Evolutionary conservation across 257 asterid species (phyloP).

Genomic region (Solanum medicagineum): DNA sequence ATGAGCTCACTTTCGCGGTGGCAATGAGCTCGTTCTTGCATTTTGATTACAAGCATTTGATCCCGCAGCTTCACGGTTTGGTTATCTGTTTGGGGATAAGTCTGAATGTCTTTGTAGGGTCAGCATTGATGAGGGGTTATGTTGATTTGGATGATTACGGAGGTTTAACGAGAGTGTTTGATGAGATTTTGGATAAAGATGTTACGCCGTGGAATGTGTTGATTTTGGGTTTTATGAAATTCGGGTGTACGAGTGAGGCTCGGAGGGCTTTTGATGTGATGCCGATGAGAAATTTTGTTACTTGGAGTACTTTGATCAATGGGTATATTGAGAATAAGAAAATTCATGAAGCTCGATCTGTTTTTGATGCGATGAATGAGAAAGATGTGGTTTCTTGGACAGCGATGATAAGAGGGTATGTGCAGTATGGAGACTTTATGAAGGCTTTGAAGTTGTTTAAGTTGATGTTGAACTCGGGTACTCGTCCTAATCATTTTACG

Average conservation of each 20-base stretch:
- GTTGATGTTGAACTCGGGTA: constrained; percentile 20
- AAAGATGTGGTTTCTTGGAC: constrained; percentile 26
- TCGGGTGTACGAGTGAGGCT: not conserved
- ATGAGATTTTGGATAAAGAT: not conserved
- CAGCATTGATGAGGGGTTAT: constrained; percentile 1
- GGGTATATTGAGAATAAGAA: not conserved
- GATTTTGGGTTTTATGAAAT: not conserved
- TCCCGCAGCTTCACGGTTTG: not conserved
- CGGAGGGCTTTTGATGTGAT: not conserved
- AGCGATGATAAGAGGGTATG: constrained; percentile 24
- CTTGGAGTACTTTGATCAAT: constrained; percentile 1
- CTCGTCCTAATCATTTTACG: constrained; percentile 23
- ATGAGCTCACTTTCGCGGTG: constrained; percentile 4
- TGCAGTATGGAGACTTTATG: constrained; percentile 25
- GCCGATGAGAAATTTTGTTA: not conserved
- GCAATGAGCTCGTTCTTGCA: not conserved
- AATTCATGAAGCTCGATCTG: not conserved
- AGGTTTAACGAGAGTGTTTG: not conserved
- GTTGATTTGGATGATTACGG: not conserved
- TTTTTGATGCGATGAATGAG: not conserved
- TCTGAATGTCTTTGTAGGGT: not conserved
- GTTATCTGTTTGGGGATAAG: not conserved
- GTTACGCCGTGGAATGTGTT: not conserved
- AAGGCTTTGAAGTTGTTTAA: constrained; percentile 25
- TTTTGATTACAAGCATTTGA: not conserved